Conservation (phyloP, 1,284 basidiomycete species). For the Pyrrhoderma noxium region DNA sequence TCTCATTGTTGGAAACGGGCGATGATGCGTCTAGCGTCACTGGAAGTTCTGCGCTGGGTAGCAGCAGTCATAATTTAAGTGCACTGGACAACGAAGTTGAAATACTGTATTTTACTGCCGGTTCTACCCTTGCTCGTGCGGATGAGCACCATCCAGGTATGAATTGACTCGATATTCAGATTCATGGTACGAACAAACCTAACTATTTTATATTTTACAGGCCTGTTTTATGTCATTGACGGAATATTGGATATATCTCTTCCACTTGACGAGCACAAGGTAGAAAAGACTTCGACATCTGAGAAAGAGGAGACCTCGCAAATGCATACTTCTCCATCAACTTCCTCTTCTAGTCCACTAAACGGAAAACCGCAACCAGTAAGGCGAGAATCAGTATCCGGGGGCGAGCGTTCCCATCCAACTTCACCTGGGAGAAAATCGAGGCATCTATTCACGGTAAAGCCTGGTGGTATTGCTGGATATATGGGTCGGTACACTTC, state of each 20-base stretch:
- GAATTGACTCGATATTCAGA: constrained; percentile 15
- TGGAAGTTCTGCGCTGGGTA: constrained; percentile 50
- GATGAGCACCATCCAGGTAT: constrained; percentile 83
- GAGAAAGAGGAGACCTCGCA: not conserved
- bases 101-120: constrained; percentile 88
- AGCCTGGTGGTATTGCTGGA: constrained; percentile 96
- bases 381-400: not conserved
- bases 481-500: constrained; percentile 63
- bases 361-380: not conserved
- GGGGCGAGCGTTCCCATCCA: not conserved
- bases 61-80: constrained; percentile 51
- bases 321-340: not conserved
- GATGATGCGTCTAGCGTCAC: constrained; percentile 66
- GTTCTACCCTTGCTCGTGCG: constrained; percentile 80
- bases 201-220: constrained; percentile 31
- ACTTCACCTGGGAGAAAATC: constrained; percentile 22
- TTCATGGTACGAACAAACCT: constrained; percentile 4
- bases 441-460: constrained; percentile 87
- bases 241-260: constrained; percentile 91
- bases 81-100: constrained; percentile 94
- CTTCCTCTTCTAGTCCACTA: not conserved
- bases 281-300: not conserved
- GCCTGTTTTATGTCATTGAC: constrained; percentile 97
- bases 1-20: constrained; percentile 72
- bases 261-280: constrained; percentile 39